These are phyloP conservation scores for Ambrosia trifida DNA, from an alignment of 129 eudicot species.

Conservation along the genomic window DNA sequence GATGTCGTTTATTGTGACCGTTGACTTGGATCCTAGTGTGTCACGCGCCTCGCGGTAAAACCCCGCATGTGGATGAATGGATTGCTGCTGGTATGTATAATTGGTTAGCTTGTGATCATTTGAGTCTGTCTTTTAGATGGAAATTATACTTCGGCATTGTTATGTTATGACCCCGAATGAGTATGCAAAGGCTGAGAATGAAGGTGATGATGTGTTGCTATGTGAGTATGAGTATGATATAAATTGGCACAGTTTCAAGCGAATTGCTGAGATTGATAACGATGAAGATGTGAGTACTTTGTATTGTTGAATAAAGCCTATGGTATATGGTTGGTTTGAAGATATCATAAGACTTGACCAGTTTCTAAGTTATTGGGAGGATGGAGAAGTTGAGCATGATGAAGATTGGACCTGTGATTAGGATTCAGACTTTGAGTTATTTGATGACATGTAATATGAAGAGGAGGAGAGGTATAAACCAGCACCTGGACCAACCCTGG, in stretches of 20 bases:
- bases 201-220: slow-evolving; percentile 91
- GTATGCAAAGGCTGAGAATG: slow-evolving; percentile 64
- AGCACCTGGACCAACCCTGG: slow-evolving; percentile 41
- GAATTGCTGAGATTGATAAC: slow-evolving; percentile 70
- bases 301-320: neutral
- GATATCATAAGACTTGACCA: slow-evolving; percentile 11
- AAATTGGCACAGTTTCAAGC: slow-evolving; percentile 83
- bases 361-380: slow-evolving; percentile 55
- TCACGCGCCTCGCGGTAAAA: too few species aligned
- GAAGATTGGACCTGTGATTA: slow-evolving; percentile 63
- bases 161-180: slow-evolving; percentile 78
- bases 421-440: slow-evolving; percentile 57
- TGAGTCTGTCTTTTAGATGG: slow-evolving; percentile 55
- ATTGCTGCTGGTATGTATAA: slow-evolving; percentile 20
- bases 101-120: neutral
- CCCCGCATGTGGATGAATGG: too few species aligned
- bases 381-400: slow-evolving; percentile 61
- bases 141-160: slow-evolving; percentile 81
- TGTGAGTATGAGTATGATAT: slow-evolving; percentile 92
- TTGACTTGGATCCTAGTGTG: too few species aligned
- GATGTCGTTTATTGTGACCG: too few species aligned
- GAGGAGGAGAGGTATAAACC: slow-evolving; percentile 47
- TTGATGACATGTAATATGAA: slow-evolving; percentile 64
- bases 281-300: slow-evolving; percentile 54
- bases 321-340: neutral